phyloP scores from a whole-genome alignment of 805 yeast genomes.

The Metschnikowia proteae region DNA sequence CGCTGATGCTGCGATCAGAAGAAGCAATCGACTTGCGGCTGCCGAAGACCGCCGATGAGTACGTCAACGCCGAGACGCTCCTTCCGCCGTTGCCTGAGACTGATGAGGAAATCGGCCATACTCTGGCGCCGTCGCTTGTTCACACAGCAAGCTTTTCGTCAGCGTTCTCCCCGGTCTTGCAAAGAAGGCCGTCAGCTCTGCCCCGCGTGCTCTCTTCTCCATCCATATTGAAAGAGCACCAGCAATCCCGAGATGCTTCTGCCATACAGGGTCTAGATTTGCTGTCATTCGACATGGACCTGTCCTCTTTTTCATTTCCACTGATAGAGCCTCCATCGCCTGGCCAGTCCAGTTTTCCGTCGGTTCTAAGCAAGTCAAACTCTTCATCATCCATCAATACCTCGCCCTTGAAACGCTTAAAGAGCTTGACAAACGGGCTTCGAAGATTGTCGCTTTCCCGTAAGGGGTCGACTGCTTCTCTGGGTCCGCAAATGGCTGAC shows the following conservation, averaged over 20 bases:
- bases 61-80: constrained; percentile 16
- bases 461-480: constrained; percentile 7
- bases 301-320: constrained; percentile 17
- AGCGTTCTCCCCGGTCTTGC: neutral
- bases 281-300: constrained; percentile 21
- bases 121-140: neutral
- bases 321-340: constrained; percentile 9
- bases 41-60: constrained; percentile 6
- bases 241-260: constrained; percentile 2
- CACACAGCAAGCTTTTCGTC: neutral
- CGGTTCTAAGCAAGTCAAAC: constrained; percentile 3
- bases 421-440: constrained; percentile 36
- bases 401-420: constrained; percentile 35
- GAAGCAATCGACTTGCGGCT: neutral
- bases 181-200: neutral
- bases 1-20: constrained; percentile 12
- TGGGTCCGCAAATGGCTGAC: constrained; percentile 1
- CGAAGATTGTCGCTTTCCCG: constrained; percentile 32
- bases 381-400: constrained; percentile 13
- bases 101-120: constrained; percentile 1
- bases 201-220: constrained; percentile 2
- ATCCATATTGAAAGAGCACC: constrained; percentile 2
- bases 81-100: constrained; percentile 24
- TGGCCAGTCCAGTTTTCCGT: constrained; percentile 3
- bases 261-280: constrained; percentile 27